Conservation (phyloP, 73 alveolate genomes). For the Effrenium voratum region DNA sequence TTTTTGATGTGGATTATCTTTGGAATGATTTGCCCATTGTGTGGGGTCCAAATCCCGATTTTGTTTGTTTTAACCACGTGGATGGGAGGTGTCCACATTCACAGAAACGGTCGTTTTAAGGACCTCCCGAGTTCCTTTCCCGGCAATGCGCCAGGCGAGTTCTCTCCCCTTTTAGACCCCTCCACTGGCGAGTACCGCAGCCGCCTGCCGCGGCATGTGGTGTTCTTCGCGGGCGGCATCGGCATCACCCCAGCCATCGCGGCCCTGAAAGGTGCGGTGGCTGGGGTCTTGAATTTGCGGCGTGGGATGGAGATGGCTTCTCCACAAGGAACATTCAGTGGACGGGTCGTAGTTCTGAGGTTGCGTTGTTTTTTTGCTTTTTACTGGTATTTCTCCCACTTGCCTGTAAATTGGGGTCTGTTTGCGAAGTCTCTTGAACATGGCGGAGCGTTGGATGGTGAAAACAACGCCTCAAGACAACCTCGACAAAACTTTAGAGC, state of each 20-base stretch:
- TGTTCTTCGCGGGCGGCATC: conserved; percentile 67
- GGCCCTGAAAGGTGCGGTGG: neutral
- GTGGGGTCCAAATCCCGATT: no score
- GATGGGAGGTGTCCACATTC: no score
- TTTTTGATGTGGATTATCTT: neutral
- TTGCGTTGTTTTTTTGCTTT: no score
- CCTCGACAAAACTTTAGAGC: no score
- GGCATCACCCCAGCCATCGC: conserved; percentile 79
- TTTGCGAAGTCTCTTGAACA: no score
- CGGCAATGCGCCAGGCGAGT: conserved; percentile 3
- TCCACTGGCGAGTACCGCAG: conserved; percentile 15
- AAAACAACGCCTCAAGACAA: no score
- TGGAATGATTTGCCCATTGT: no score
- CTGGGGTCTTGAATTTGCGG: neutral
- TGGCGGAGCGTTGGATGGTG: no score
- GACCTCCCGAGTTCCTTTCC: neutral
- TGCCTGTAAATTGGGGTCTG: no score
- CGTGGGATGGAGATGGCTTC: neutral
- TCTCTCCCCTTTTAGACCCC: conserved; percentile 46
- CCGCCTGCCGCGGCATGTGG: conserved; percentile 16
- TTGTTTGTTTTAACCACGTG: no score
- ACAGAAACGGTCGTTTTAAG: no score
- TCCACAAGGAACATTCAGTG: neutral
- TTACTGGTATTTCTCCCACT: no score
- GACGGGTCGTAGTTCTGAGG: neutral